Evolutionary conservation across 2,329 filamentous ascomycete species (phyloP), one percentile per base, ranked within the genome.

Genomic region (Bipolaris bicolor): DNA sequence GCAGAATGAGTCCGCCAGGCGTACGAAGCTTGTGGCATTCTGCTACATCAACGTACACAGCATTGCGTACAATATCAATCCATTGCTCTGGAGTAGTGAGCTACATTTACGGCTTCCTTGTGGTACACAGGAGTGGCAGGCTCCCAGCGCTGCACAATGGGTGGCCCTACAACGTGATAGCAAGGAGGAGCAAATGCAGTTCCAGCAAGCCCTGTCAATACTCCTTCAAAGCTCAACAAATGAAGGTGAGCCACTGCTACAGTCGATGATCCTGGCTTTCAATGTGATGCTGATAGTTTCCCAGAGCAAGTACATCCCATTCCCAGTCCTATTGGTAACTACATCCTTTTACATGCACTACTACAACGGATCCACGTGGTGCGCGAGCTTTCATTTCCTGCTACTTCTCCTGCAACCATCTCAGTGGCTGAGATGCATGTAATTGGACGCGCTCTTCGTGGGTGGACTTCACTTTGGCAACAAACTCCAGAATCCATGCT

Each of bases 391-490:
- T 68, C 70, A 1, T 66, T 67, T 24, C 62, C 68, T 1, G 55
- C 68, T 0, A 61, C 61, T 1, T 61, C 66, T 0, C 60, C 62
- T 3, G 60, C 64, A 7, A 65, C 62, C 1, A 65, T 70, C 1
- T 66, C 68, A 3, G 24, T 58, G 0, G 45, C 59, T 5, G 70
- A 72, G 26, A 52, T 70, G 4, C 65, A 70, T 20, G 62, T 60
- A 0, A 61, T 73, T 6, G 55, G 66, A 18, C 66, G 67, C 15
- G 67, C 73, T 1, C 69, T 76, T 15, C 70, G 68, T 16, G 68
- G 65, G 7, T 77, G 74, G 73, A 75, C 73, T 7, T 70, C 68
- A 1, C 58, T 72, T 5, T 76, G 73, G 72, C 71, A 72, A 49
- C 71, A 72, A 31, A 70, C 72, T 1, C 71, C 73, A 1, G 73